Base-by-base conservation (phyloP, 1,284 basidiomycete genomes). In the Boletus sp. region DNA sequence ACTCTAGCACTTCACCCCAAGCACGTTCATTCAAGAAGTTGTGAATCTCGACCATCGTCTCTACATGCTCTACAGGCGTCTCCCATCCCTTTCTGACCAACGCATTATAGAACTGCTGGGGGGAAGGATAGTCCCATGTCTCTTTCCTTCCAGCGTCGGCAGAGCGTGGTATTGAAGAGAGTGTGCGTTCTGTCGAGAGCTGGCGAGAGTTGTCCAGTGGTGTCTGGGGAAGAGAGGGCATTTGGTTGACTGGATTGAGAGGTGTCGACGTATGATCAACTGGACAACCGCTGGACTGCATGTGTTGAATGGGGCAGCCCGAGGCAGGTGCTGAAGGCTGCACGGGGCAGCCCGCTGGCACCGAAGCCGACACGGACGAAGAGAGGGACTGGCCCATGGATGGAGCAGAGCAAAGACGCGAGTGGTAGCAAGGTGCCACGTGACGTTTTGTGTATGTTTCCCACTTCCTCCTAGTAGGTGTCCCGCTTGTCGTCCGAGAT, bases 21-120 rank as follows among this genome's bases (percentile, higher is more conserved):
- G 95, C 96, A 61, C 86, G 78, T 70, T 99, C 96, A 62, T 99
- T 99, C 67, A 99, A 69, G 60, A 94, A 98, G 66, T 99, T 99
- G 69, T 99, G 96, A 32, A 99, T 97, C 48, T 93, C 84, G 32
- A 99, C 96, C 90, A 99, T 97, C 39, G 84, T 92, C 66, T 95
- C 94, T 34, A 99, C 82, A 66, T 93, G 88, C 63, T 98, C 93
- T 69, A 96, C 94, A 0, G 94, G 93, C 4, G 96, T 96, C 69
- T 96, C 94, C 91, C 91, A 94, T 2, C 96, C 96, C 66, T 99
- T 99, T 56, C 94, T 76, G 13, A 92, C 91, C 7, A 99, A 78
- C 0, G 96, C 96, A 66, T 98, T 98, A 70, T 99, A 95, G 67
- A 99, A 99, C 67, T 99, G 95, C 70, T 99, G 94, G 2, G 95